Evolutionary conservation across 805 yeast genomes (phyloP), one percentile per base, ranked within the genome.

Genomic region (Saccharomycopsis javanensis): DNA sequence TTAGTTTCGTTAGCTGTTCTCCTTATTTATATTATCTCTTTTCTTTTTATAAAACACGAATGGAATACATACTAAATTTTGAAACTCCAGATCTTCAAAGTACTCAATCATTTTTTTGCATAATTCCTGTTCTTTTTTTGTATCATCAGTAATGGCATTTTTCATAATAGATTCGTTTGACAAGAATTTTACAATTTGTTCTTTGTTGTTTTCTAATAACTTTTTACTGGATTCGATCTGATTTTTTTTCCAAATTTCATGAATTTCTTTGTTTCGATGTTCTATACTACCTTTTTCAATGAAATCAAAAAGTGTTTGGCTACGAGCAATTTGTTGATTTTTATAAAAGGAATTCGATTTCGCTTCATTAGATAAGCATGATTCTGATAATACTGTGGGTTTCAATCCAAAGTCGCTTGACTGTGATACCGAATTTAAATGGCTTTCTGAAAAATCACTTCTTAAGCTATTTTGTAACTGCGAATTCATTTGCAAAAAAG

Each of bases 41-140:
- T 13, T 51, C 27, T 51, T 51, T 31, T 45, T 37, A 6, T 13
- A 28, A 27, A 13, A 15, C 35, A 31, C 13, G 35, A n/a, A 13
- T 27, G n/a, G 18, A 4, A 45, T 33, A 52, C 61, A 34, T 54
- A 58, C 61, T 15, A 55, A 56, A 8, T 20, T 31, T 30, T 34
- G 10, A 34, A 58, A 58, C 5, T 35, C 52, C 13, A 58, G 57
- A 20, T 58, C 54, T 23, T 50, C 51, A 6, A 58, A 15, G 18
- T 52, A 48, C 11, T 15, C 25, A 7, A 16, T 20, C 18, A 42
- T 18, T 42, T 42, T 16, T 42, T 20, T 42, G 25, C 48, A 42
- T 20, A 42, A 10, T 5, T 18, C 27, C 23, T 20, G 10, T 20
- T 42, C 48, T 20, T 42, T 28, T 2, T 23, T n/a, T 20, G 25